Conservation (phyloP, 352 stramenopile species). For the Hyaloperonospora brassicae region DNA sequence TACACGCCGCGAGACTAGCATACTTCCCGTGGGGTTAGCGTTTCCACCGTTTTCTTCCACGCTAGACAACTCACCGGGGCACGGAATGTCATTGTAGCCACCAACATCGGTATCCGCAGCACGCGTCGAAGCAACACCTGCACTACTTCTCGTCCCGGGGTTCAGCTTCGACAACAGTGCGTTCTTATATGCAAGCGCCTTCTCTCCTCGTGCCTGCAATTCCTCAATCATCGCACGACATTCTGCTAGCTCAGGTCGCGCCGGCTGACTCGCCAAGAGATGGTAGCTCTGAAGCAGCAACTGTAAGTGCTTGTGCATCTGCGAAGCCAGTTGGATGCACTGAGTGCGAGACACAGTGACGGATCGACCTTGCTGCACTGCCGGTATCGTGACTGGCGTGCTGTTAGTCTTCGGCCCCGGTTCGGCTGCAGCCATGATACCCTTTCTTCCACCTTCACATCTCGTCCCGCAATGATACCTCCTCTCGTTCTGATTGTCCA, state of each 20-base stretch:
- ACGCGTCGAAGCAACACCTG: conserved; percentile 6
- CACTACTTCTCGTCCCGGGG: conserved; percentile 6
- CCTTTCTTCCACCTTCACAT: neutral
- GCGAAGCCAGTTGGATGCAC: conserved; percentile 73
- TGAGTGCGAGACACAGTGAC: conserved; percentile 50
- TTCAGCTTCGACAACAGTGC: conserved; percentile 59
- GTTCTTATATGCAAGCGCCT: conserved; percentile 57
- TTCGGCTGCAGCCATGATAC: neutral
- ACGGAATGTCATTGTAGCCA: conserved; percentile 1
- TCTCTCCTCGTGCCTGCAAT: conserved; percentile 51
- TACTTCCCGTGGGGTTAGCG: conserved; percentile 14
- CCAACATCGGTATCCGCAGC: neutral
- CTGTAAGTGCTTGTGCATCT: conserved; percentile 86
- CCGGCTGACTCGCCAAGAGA: conserved; percentile 26
- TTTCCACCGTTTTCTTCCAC: conserved; percentile 4
- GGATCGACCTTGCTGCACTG: conserved; percentile 13
- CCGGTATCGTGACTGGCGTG: conserved; percentile 2
- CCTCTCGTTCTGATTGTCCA: conserved; percentile 1
- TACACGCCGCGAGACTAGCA: conserved; percentile 43
- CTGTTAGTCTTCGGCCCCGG: conserved; percentile 7
- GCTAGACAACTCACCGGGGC: conserved; percentile 2
- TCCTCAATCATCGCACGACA: conserved; percentile 61
- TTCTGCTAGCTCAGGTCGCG: conserved; percentile 17
- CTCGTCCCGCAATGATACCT: too few relatives aligned
- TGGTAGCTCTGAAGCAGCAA: conserved; percentile 69